Evolutionary conservation across 371 early-diverging fungal genomes (phyloP).

Genomic region (Mucor ambiguus): DNA sequence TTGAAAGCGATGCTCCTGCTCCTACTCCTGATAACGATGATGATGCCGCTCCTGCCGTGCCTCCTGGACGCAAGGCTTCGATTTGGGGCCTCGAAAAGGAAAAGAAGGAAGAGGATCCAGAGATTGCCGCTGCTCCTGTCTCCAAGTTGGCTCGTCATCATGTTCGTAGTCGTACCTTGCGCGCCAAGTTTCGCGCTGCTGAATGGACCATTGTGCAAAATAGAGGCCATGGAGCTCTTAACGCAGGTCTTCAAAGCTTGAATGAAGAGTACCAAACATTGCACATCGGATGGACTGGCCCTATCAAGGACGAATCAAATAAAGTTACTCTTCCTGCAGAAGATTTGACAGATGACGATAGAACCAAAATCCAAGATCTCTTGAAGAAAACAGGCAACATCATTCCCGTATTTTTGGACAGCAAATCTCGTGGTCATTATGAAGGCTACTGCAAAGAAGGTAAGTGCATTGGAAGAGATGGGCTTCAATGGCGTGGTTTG

Average conservation of each 20-base stretch:
- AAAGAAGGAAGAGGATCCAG: slow-evolving; percentile 16
- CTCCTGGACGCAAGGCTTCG: not conserved
- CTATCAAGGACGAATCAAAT: slow-evolving; percentile 43
- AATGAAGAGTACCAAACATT: slow-evolving; percentile 48
- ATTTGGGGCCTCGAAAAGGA: not conserved
- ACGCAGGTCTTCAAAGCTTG: slow-evolving; percentile 64
- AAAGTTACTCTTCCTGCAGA: slow-evolving; percentile 54
- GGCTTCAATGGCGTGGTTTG: not conserved
- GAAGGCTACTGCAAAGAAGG: slow-evolving; percentile 90
- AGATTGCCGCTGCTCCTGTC: slow-evolving; percentile 31
- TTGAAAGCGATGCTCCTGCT: slow-evolving; percentile 9
- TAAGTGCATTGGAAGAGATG: slow-evolving; percentile 24
- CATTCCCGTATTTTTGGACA: slow-evolving; percentile 76
- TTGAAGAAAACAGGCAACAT: slow-evolving; percentile 58
- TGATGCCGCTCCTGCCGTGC: slow-evolving; percentile 12
- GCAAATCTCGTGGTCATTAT: slow-evolving; percentile 72
- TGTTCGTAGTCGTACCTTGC: slow-evolving; percentile 23
- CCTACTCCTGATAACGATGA: slow-evolving; percentile 10
- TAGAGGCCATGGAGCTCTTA: slow-evolving; percentile 74
- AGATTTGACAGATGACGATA: slow-evolving; percentile 38
- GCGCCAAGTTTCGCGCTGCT: slow-evolving; percentile 33
- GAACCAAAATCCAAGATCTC: slow-evolving; percentile 35
- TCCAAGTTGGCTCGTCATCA: slow-evolving; percentile 37
- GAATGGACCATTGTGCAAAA: slow-evolving; percentile 47
- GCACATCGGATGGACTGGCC: slow-evolving; percentile 74